Conservation (phyloP, 768 basidiomycete species). For the Epithele typhae region DNA sequence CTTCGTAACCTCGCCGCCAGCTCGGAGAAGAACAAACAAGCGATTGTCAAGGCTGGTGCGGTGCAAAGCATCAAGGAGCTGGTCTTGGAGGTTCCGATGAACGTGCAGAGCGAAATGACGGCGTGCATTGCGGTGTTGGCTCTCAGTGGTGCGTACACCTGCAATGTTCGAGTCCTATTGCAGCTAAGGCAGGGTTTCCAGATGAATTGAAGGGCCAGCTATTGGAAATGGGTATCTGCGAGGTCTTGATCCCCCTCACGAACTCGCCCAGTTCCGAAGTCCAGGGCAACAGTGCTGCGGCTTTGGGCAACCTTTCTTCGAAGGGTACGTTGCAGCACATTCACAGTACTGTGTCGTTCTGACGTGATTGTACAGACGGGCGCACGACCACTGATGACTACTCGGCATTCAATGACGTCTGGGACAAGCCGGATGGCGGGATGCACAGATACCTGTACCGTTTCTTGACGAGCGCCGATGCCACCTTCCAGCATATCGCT, state of each 20-base stretch:
- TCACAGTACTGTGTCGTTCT: background rate
- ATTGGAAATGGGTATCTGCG: slow-evolving; percentile 97
- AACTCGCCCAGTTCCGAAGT: slow-evolving; percentile 97
- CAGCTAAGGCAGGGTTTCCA: slow-evolving; percentile 27
- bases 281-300: slow-evolving; percentile 97
- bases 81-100: slow-evolving; percentile 90
- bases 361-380: slow-evolving; percentile 46
- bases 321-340: slow-evolving; percentile 57
- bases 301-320: slow-evolving; percentile 94
- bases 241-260: slow-evolving; percentile 94
- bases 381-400: slow-evolving; percentile 82
- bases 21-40: slow-evolving; percentile 96
- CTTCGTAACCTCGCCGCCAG: slow-evolving; percentile 94
- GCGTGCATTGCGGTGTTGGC: slow-evolving; percentile 97
- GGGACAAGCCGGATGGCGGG: slow-evolving; percentile 97
- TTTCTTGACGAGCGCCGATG: slow-evolving; percentile 89
- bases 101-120: slow-evolving; percentile 99
- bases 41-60: slow-evolving; percentile 96
- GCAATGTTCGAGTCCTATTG: background rate
- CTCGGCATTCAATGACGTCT: slow-evolving; percentile 94
- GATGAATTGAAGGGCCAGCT: slow-evolving; percentile 97
- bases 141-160: slow-evolving; percentile 70
- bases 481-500: slow-evolving; percentile 99
- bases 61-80: slow-evolving; percentile 96
- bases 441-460: slow-evolving; percentile 93